Percentiles rank a stretch among this genome's conserved stretches.
These are phyloP conservation scores for Schizosaccharomyces lindneri DNA, from an alignment of 805 yeast genomes.

Conservation along the genomic window DNA sequence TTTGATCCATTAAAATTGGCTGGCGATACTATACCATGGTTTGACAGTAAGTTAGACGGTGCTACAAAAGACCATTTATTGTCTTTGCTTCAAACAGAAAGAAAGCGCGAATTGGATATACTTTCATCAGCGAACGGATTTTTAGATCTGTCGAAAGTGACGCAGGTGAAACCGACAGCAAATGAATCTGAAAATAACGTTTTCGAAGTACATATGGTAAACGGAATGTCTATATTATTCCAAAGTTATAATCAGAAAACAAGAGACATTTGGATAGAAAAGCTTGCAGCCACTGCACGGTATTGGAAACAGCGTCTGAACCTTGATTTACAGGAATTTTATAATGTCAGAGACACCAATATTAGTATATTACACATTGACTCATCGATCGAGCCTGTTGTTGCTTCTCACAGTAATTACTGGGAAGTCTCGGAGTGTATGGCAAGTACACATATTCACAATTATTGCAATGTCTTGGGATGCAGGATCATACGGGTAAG, in stretches of 20 bases:
- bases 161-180: background rate
- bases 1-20: background rate
- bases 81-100: background rate
- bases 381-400: background rate
- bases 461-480: background rate
- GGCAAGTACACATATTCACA: background rate
- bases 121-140: background rate
- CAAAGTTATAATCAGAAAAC: background rate
- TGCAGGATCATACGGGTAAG: background rate
- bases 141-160: background rate
- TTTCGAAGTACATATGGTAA: background rate
- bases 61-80: background rate
- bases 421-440: slow-evolving; percentile 1
- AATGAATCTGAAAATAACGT: background rate
- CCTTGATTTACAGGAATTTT: background rate
- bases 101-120: background rate
- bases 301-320: background rate
- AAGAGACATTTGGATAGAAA: background rate
- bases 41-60: background rate
- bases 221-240: background rate
- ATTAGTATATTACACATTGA: background rate
- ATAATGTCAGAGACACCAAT: background rate
- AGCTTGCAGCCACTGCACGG: background rate
- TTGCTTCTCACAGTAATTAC: background rate
- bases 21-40: background rate